These are phyloP conservation scores for Cronartium ribicola DNA, from an alignment of 1,284 basidiomycete species.

Conservation along the genomic window DNA sequence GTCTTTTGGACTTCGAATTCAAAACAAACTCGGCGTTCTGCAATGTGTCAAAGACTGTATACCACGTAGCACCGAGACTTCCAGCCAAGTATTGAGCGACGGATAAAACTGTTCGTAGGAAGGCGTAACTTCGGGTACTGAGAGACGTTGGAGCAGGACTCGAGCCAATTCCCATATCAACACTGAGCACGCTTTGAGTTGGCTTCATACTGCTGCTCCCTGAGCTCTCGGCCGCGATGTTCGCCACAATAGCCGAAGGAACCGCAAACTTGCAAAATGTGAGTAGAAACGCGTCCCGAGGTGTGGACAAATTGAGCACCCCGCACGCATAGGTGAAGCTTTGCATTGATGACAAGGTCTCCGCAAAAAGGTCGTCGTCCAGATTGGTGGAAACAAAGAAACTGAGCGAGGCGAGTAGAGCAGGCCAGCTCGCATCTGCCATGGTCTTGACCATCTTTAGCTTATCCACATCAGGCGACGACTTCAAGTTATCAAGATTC, in stretches of 20 bases:
- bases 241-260: constrained; percentile 77
- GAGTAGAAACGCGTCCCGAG: constrained; percentile 87
- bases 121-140: constrained; percentile 82
- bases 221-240: constrained; percentile 64
- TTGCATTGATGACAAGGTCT: constrained; percentile 73
- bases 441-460: constrained; percentile 67
- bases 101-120: constrained; percentile 73
- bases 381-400: constrained; percentile 84
- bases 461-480: constrained; percentile 52
- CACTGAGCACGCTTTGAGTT: constrained; percentile 56
- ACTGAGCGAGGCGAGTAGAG: constrained; percentile 77
- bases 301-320: constrained; percentile 74
- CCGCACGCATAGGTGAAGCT: constrained; percentile 82
- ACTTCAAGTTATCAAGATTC: constrained; percentile 61
- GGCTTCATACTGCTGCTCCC: constrained; percentile 59
- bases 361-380: constrained; percentile 78
- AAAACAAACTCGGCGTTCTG: constrained; percentile 91
- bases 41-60: constrained; percentile 76
- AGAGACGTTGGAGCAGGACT: constrained; percentile 55
- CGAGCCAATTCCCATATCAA: constrained; percentile 65
- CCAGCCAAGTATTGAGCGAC: constrained; percentile 77
- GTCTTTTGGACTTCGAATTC: constrained; percentile 56
- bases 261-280: constrained; percentile 81
- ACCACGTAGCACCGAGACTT: constrained; percentile 82
- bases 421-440: constrained; percentile 81